phyloP scores from a whole-genome alignment of 768 basidiomycete species.

The Agrocybe praecox region DNA sequence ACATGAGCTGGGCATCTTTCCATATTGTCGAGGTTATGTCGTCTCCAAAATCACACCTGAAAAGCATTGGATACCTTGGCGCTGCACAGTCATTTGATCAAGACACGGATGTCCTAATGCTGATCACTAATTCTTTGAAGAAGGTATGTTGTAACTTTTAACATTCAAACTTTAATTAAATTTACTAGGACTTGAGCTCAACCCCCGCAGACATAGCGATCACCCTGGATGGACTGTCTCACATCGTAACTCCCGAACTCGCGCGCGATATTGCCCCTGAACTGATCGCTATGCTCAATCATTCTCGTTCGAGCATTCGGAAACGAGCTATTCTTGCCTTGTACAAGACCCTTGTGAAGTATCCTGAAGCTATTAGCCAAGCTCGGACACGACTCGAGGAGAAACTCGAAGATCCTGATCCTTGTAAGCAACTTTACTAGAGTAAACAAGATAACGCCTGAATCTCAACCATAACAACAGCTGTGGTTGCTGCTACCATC shows the following conservation, averaged over 20 bases:
- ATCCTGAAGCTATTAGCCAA: conserved; percentile 75
- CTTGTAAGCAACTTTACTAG: conserved; percentile 43
- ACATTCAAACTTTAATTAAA: conserved; percentile 12
- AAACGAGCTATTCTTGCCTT: conserved; percentile 88
- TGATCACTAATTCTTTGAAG: conserved; percentile 94
- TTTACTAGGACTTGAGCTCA: conserved; percentile 75
- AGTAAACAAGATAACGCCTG: not conserved
- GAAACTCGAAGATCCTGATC: conserved; percentile 78
- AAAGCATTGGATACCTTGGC: conserved; percentile 94
- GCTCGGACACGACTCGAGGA: conserved; percentile 75
- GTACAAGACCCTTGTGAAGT: conserved; percentile 78
- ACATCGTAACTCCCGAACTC: conserved; percentile 84
- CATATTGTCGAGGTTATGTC: conserved; percentile 99
- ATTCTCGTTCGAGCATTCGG: conserved; percentile 85
- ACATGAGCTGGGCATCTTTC: conserved; percentile 95
- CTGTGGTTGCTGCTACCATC: conserved; percentile 91
- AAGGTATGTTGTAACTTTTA: conserved; percentile 59
- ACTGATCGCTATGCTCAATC: conserved; percentile 83
- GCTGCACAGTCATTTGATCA: conserved; percentile 89
- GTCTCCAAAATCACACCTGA: conserved; percentile 86
- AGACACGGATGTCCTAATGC: conserved; percentile 96
- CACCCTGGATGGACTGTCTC: conserved; percentile 80
- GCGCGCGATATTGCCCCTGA: conserved; percentile 91
- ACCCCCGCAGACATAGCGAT: conserved; percentile 74
- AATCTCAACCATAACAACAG: conserved; percentile 43